A percentile compares a stretch with the other conserved stretches of the same genome.
Evolutionary conservation across 305 asterid genomes (phyloP).

Genomic region (Plantago rigida): DNA sequence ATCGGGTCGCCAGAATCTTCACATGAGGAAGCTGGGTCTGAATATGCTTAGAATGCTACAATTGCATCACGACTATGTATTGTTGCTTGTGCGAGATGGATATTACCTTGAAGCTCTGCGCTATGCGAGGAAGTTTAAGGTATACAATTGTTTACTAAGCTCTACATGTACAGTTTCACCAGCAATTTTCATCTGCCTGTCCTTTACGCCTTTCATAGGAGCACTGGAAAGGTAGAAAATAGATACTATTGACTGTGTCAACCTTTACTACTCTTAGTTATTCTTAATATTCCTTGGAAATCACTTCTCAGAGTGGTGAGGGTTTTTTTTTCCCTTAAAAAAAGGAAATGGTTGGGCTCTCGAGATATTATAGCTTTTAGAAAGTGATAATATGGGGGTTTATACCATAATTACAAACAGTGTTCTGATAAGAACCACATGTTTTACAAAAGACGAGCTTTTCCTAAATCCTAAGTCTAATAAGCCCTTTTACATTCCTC

Average conservation of each 20-base stretch:
- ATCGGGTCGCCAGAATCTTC: conserved; percentile 60
- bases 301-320: no score
- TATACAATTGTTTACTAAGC: conserved; percentile 22
- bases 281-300: no score
- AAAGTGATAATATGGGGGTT: no score
- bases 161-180: conserved; percentile 3
- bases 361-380: no score
- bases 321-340: no score
- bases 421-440: no score
- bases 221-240: conserved; percentile 2
- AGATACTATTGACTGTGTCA: background rate
- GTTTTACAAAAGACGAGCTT: no score
- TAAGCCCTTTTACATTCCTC: no score
- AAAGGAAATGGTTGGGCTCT: no score
- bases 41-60: conserved; percentile 73
- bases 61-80: conserved; percentile 70
- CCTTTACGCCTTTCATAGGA: background rate
- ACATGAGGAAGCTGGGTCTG: conserved; percentile 70
- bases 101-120: conserved; percentile 85
- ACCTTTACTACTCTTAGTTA: no score
- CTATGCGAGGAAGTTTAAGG: conserved; percentile 76
- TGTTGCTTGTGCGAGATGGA: conserved; percentile 83
- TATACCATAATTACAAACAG: no score
- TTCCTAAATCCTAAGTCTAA: no score
- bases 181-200: background rate